Evolutionary conservation across 371 early-diverging fungal species (phyloP), one percentile per base, ranked within the genome.

Genomic region (Rhizopus delemar): DNA sequence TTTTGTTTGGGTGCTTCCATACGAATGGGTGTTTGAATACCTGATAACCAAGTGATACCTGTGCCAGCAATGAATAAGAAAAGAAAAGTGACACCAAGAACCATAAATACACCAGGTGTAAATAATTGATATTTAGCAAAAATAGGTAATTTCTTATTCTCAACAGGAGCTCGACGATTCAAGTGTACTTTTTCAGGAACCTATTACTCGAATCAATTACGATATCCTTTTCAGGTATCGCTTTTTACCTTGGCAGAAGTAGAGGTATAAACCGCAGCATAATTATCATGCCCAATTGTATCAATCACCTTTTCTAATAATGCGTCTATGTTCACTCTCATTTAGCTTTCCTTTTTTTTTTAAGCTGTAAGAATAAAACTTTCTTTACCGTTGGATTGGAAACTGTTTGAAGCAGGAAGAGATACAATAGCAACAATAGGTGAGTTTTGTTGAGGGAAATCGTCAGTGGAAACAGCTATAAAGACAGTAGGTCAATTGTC

Each of bases 61-160:
- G 70, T 62, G 5, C 68, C 68, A 16, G 67, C 66, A 63, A 80
- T 77, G 31, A 69, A 59, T 57, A 80, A 50, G 36, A 80, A 69
- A 3, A 75, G 50, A 9, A 70, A 57, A 28, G 62, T 54, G 15
- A 77, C 69, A 51, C 63, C 72, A 48, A 77, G 51, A 2, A 69
- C 71, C 80, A 80, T 80, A 49, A 77, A 77, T n/a, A 80, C 68
- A 46, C 69, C 80, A 57, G 80, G 74, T n/a, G 75, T 70, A 48
- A 80, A 80, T 22, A 80, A 62, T 59, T 77, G 77, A 45, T 80
- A 80, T 46, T 77, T 80, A 6, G 60, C 75, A 63, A 80, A 80
- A 29, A 80, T 73, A 15, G 80, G 72, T 38, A 62, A 51, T 9
- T 51, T 50, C 15, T 22, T 22, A 22, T 29, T n/a, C 13, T 41